Percentiles rank a stretch among this genome's conserved stretches.
Evolutionary conservation across 2,329 filamentous ascomycete genomes (phyloP).

Genomic region (Teratosphaeria zuluensis): DNA sequence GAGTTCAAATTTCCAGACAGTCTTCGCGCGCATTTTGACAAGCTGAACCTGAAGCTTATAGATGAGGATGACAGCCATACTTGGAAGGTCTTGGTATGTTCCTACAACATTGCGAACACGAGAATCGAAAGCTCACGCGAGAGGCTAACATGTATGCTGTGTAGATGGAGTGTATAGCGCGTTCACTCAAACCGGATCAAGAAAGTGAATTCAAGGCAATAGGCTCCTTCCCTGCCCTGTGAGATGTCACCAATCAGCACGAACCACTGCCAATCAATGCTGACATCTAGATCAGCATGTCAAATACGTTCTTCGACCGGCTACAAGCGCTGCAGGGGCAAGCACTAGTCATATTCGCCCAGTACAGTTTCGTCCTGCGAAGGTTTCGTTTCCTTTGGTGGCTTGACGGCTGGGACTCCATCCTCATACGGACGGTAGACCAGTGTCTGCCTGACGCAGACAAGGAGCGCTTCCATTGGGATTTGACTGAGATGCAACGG

Average conservation of each 20-base stretch:
- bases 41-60: not conserved
- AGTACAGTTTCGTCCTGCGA: conserved; percentile 12
- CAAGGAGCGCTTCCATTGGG: conserved; percentile 1
- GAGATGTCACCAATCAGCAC: not conserved
- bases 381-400: conserved; percentile 15
- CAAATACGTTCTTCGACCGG: conserved; percentile 14
- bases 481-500: not conserved
- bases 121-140: not conserved
- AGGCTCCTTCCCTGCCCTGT: conserved; percentile 15
- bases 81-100: not conserved
- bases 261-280: not conserved
- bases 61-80: not conserved
- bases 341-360: conserved; percentile 12
- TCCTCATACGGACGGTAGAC: conserved; percentile 13
- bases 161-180: conserved; percentile 6
- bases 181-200: conserved; percentile 2
- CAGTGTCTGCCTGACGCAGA: conserved; percentile 4
- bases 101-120: not conserved
- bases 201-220: conserved; percentile 12
- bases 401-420: conserved; percentile 14
- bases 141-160: conserved; percentile 1
- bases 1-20: not conserved
- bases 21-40: not conserved
- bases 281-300: not conserved
- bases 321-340: conserved; percentile 11